Evolutionary conservation across 176 grass and related monocot genomes (phyloP).

Genomic region (Pharus latifolius): DNA sequence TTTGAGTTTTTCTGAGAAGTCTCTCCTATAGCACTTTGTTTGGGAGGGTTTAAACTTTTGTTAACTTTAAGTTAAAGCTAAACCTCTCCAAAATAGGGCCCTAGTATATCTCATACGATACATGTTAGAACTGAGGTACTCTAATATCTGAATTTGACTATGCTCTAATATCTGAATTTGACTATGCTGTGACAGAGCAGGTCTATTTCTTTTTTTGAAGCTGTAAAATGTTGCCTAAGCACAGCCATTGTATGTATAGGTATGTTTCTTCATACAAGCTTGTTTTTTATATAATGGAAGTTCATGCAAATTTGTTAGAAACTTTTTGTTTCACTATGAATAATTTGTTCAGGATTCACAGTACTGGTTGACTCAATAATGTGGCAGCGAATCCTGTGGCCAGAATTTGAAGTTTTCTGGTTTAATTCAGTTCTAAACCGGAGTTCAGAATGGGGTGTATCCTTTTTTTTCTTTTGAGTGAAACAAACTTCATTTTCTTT

Average conservation of each 20-base stretch:
- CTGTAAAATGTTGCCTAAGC: constrained; percentile 58
- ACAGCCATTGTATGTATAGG: constrained; percentile 56
- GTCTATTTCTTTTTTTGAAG: constrained; percentile 61
- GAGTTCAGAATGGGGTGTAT: constrained; percentile 99
- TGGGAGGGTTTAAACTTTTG: no score
- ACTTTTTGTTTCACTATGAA: neutral
- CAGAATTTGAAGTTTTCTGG: constrained; percentile 95
- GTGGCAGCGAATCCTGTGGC: constrained; percentile 86
- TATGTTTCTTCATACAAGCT: constrained; percentile 22
- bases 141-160: constrained; percentile 25
- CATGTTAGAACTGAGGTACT: neutral
- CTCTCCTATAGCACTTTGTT: no score
- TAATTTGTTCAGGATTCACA: constrained; percentile 41
- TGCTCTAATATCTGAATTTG: constrained; percentile 26
- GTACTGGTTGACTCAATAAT: constrained; percentile 71
- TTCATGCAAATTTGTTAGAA: neutral
- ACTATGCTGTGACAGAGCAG: constrained; percentile 50
- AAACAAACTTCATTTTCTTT: constrained; percentile 1
- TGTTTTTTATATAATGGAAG: constrained; percentile 2
- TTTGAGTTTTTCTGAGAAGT: no score
- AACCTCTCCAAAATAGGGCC: no score
- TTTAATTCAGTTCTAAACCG: constrained; percentile 94
- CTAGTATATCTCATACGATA: neutral
- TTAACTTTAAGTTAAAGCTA: no score
- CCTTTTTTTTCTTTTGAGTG: constrained; percentile 34